Evolutionary conservation across 345 rosid genomes (phyloP), one percentile per base, ranked within the genome.

Genomic region (Salix brachista): DNA sequence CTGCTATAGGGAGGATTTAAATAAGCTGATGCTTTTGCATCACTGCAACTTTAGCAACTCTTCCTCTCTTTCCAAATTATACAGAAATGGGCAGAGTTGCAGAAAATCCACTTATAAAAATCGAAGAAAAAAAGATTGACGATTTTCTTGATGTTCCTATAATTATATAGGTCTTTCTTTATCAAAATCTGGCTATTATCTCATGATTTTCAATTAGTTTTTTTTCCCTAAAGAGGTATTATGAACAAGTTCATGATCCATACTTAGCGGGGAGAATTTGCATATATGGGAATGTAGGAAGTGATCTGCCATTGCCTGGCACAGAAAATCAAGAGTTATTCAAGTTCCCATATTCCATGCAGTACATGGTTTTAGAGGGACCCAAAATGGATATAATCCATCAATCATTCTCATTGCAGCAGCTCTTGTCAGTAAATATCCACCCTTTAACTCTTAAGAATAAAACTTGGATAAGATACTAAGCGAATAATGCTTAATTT

Each of bases 401-500:
- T 8, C 0, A 56, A 72, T 73, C 34, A 61, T 34, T 66, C 75
- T 65, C 26, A 19, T 34, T 26, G 54, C 25, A 30, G 54, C 79
- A 50, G 65, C n/a, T 26, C 60, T 39, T 66, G 56, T 65, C 68
- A 8, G 13, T 65, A 48, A 65, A 30, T 34, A 28, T 42, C 28
- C 28, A 65, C 21, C 42, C 44, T 71, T 14, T 26, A 26, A 28
- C 19, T 42, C 12, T 32, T 10, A 23, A 78, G 54, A 65, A 50
- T 65, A 71, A 65, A 64, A 41, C 71, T 16, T 46, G 80, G 73
- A 79, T 74, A 79, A 67, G 39, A 67, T 77, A 30, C 34, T 52
- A 21, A 48, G n/a, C 9, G 44, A 61, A 42, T 69, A 26, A 61
- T 77, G 79, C 30, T 58, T 19, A 70, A 28, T 58, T 61, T 44